Evolutionary conservation across 192 early-diverging fungal genomes (phyloP), one percentile per base, ranked within the genome.

Genomic region (Hyaloraphidium curvatum): DNA sequence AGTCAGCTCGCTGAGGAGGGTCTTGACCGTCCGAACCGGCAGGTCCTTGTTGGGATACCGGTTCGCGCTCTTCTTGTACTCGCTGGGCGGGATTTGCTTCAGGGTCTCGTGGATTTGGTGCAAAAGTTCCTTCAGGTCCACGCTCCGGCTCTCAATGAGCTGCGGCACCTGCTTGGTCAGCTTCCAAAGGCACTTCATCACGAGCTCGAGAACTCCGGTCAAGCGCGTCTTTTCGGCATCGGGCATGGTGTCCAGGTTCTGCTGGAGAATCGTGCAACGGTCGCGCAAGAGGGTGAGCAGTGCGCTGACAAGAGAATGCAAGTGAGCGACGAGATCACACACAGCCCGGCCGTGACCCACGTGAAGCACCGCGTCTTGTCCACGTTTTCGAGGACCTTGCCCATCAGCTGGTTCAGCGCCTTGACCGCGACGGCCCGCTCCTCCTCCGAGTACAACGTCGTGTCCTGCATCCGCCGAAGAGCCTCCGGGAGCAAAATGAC

Each of bases 111-210:
- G 82, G 43, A 91, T 74, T 29, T 79, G 79, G 30, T 67, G 68
- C 19, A 97, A 55, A 2, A 97, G 62, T 26, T 73, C 63, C 51
- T 76, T 72, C 2, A 80, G 66, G n/a, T 74, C 67, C 2, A 91
- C 57, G 29, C 66, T 70, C 28, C 76, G 67, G 3, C 67, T 58
- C 2, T 77, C 56, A 1, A 93, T 54, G 25, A 87, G 78, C 28
- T 79, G 65, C 27, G 82, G 73, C 43, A 97, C 68, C 2, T 78
- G 62, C 68, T 95, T 96, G 25, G 91, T 82, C 28, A 94, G 60
- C 56, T 92, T 90, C 95, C 95, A 98, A 37, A 98, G 56, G 52
- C 95, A 98, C 63, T 89, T 91, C 85, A 95, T 90, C 16, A 86
- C 78, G 28, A 94, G 63, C 59, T 97, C 89, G 27, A 80, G 84